Conservation (phyloP, 352 stramenopile genomes). For the Phytophthora palmivora region DNA sequence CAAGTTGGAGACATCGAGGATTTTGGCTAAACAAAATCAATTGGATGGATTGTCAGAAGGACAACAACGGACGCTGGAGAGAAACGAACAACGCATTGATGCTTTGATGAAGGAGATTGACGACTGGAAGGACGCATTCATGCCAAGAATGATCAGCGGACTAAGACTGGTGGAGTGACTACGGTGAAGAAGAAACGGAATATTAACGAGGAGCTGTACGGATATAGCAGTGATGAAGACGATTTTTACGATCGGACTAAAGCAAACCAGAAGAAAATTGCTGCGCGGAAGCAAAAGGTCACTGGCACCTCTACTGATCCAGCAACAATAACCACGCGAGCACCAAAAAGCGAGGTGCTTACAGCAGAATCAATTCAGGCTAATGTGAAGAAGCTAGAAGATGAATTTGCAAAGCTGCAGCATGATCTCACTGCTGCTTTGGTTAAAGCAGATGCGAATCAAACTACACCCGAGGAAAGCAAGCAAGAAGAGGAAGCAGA, state of each 20-base stretch:
- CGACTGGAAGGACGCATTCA: constrained; percentile 63
- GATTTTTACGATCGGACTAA: constrained; percentile 83
- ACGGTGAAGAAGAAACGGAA: constrained; percentile 26
- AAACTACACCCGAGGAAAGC: constrained; percentile 14
- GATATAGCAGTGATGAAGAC: constrained; percentile 76
- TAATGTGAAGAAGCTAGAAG: constrained; percentile 52
- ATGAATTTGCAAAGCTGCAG: constrained; percentile 41
- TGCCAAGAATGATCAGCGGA: constrained; percentile 57
- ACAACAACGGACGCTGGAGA: constrained; percentile 62
- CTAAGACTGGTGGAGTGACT: constrained; percentile 30
- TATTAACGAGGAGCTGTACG: constrained; percentile 47
- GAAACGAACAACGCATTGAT: constrained; percentile 72
- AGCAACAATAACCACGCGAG: background rate
- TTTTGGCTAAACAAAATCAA: constrained; percentile 77
- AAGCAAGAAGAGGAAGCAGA: constrained; percentile 49
- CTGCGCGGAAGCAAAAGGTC: constrained; percentile 41
- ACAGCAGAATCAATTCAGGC: constrained; percentile 63
- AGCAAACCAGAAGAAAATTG: constrained; percentile 59
- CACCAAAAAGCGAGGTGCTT: constrained; percentile 39
- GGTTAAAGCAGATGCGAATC: constrained; percentile 10
- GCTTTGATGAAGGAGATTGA: constrained; percentile 72
- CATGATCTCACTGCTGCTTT: constrained; percentile 28
- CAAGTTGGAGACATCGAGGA: constrained; percentile 65
- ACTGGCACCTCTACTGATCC: background rate
- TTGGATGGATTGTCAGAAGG: constrained; percentile 66